Conservation (phyloP, 2,329 filamentous ascomycete genomes). For the Samsoniella hepiali region DNA sequence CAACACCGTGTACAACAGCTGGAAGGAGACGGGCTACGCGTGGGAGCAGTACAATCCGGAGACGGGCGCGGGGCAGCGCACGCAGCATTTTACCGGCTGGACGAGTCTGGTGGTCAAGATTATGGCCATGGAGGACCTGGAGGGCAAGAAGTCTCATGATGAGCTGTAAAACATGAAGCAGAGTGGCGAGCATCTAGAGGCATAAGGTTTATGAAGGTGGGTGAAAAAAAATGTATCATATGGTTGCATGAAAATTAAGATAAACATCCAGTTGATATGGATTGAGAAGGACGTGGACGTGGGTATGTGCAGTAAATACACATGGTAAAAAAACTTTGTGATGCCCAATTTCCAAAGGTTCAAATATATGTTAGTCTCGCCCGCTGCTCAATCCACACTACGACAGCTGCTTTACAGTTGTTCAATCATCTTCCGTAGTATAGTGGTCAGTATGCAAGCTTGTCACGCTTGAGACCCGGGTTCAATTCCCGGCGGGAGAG, state of each 20-base stretch:
- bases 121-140: conserved; percentile 83
- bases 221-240: not conserved
- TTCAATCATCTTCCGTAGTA: conserved; percentile 22
- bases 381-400: conserved; percentile 14
- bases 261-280: too few relatives aligned
- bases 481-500: conserved; percentile 26
- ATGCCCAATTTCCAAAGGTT: not conserved
- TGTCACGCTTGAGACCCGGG: conserved; percentile 25
- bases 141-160: conserved; percentile 36
- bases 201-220: too few relatives aligned
- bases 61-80: conserved; percentile 88
- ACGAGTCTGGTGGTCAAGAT: conserved; percentile 98
- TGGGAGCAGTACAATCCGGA: conserved; percentile 99
- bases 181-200: conserved; percentile 17
- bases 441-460: too few relatives aligned
- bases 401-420: conserved; percentile 16
- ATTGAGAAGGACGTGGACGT: too few relatives aligned
- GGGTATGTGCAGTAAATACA: too few relatives aligned
- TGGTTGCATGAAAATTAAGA: too few relatives aligned
- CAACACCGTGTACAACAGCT: conserved; percentile 81
- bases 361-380: not conserved
- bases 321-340: too few relatives aligned
- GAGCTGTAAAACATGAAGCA: conserved; percentile 42
- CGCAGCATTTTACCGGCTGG: conserved; percentile 98
- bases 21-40: conserved; percentile 89